These are phyloP conservation scores for Leucocoprinus leucothites DNA, from an alignment of 768 basidiomycete genomes.

Conservation along the genomic window DNA sequence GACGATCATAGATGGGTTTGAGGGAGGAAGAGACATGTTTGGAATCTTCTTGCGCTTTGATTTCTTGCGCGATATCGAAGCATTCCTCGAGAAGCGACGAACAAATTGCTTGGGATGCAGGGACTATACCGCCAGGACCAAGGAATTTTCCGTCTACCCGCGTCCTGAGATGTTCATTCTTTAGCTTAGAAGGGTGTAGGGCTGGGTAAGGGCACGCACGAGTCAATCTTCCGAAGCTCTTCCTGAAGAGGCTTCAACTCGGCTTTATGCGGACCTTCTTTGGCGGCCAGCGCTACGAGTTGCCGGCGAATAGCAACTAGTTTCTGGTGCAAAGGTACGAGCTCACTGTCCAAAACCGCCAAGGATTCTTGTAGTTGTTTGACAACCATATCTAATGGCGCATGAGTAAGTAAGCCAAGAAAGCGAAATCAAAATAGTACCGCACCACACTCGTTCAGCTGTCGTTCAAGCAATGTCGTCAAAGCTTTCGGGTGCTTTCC, in stretches of 20 bases:
- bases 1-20: slow-evolving; percentile 90
- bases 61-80: slow-evolving; percentile 94
- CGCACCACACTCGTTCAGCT: slow-evolving; percentile 90
- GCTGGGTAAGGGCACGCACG: slow-evolving; percentile 58
- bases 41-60: slow-evolving; percentile 88
- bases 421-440: slow-evolving; percentile 14
- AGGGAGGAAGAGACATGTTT: slow-evolving; percentile 83
- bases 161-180: slow-evolving; percentile 47
- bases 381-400: slow-evolving; percentile 54
- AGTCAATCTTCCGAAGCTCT: slow-evolving; percentile 93
- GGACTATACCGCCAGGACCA: slow-evolving; percentile 86
- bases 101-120: slow-evolving; percentile 87
- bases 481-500: slow-evolving; percentile 85
- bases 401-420: neutral
- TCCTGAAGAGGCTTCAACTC: slow-evolving; percentile 90
- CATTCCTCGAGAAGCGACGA: slow-evolving; percentile 93
- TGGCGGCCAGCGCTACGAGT: slow-evolving; percentile 83
- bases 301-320: slow-evolving; percentile 86
- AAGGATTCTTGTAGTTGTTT: slow-evolving; percentile 79
- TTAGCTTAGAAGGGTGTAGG: slow-evolving; percentile 16
- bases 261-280: slow-evolving; percentile 78
- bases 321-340: slow-evolving; percentile 86
- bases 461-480: slow-evolving; percentile 85
- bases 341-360: slow-evolving; percentile 83
- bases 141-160: slow-evolving; percentile 96